Conservation (phyloP, 176 grass and related monocot genomes). For the Poa annua region DNA sequence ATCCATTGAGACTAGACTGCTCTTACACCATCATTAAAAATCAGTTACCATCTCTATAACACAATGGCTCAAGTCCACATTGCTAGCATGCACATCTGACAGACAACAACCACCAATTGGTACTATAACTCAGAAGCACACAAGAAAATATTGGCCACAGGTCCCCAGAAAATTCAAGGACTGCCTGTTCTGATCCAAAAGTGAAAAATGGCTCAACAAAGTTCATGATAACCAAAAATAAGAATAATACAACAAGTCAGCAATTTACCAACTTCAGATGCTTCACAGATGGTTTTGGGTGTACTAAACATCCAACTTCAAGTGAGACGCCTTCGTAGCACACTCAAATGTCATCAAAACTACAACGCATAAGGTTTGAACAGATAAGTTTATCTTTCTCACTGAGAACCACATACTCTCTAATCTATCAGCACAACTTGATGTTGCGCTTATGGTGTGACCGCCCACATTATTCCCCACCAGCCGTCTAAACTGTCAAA, state of each 20-base stretch:
- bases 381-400: conserved; percentile 9
- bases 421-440: not conserved
- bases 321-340: not conserved
- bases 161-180: not conserved
- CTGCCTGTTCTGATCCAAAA: not conserved
- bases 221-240: not conserved
- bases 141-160: not conserved
- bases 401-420: not conserved
- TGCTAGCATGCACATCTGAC: not conserved
- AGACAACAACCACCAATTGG: not conserved
- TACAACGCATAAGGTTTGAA: not conserved
- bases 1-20: not conserved
- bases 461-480: not conserved
- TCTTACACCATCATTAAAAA: conserved; percentile 30
- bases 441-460: not conserved
- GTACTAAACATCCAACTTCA: not conserved
- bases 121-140: not conserved
- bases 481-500: conserved; percentile 2
- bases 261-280: not conserved
- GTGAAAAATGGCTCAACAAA: not conserved
- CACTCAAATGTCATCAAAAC: conserved; percentile 22
- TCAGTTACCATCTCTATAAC: conserved; percentile 9
- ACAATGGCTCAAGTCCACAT: conserved; percentile 2
- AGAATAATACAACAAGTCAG: not conserved
- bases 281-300: conserved; percentile 25